Evolutionary conservation across 1,284 basidiomycete species (phyloP).

Genomic region (Leccinum griseonigrum): DNA sequence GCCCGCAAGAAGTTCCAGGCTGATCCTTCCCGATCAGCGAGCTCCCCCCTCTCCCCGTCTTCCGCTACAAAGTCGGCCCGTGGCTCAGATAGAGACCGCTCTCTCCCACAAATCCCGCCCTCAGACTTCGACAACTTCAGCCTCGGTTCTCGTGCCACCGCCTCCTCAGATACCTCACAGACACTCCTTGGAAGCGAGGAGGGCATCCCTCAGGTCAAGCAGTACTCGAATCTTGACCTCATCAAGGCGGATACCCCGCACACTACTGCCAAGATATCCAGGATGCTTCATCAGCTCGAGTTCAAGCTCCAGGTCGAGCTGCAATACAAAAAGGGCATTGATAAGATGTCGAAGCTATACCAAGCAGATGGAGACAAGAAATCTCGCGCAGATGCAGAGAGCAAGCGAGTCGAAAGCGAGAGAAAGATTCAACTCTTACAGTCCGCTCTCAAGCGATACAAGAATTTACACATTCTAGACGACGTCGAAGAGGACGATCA

Average conservation of each 20-base stretch:
- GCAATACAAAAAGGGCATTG: constrained; percentile 98
- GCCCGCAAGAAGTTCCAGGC: constrained; percentile 66
- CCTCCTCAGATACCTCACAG: constrained; percentile 30
- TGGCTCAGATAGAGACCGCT: constrained; percentile 33
- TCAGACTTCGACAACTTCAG: constrained; percentile 43
- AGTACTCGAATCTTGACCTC: constrained; percentile 82
- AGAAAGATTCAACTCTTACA: constrained; percentile 94
- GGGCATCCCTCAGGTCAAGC: constrained; percentile 52
- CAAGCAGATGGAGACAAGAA: constrained; percentile 96
- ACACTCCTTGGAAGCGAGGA: constrained; percentile 37
- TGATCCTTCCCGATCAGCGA: constrained; percentile 52
- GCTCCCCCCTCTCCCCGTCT: constrained; percentile 31
- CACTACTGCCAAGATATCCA: constrained; percentile 94
- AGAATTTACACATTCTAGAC: constrained; percentile 92
- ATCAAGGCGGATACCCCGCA: constrained; percentile 98
- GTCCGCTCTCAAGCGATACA: constrained; percentile 93
- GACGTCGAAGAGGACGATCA: constrained; percentile 81
- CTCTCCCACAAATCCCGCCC: constrained; percentile 45
- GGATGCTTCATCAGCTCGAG: constrained; percentile 98
- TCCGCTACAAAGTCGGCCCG: constrained; percentile 26
- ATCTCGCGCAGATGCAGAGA: constrained; percentile 87
- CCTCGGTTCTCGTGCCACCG: constrained; percentile 33
- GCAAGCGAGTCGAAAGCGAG: constrained; percentile 92
- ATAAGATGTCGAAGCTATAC: constrained; percentile 97
- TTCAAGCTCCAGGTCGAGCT: constrained; percentile 99